phyloP scores from a whole-genome alignment of 306 rosid genomes.

The Vicia villosa region DNA sequence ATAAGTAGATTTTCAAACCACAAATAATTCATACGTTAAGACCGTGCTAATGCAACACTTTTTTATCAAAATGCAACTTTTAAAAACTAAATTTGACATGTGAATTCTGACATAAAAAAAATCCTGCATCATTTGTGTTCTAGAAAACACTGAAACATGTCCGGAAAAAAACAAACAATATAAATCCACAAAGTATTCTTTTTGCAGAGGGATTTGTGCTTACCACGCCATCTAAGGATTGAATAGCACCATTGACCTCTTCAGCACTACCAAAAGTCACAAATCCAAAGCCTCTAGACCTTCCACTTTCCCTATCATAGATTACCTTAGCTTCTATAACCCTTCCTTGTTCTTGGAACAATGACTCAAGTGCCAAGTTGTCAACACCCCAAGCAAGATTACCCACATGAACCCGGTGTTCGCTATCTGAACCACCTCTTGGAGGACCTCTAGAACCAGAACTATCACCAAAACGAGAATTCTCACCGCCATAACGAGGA shows the following conservation, averaged over 20 bases:
- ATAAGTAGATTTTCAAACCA: neutral
- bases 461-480: conserved; percentile 1
- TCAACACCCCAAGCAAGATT: conserved; percentile 99
- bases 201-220: conserved; percentile 36
- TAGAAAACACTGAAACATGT: conserved; percentile 1
- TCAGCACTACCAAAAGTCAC: conserved; percentile 69
- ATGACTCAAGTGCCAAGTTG: conserved; percentile 63
- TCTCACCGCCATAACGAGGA: neutral
- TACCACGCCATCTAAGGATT: conserved; percentile 81
- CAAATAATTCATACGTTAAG: too few relatives aligned
- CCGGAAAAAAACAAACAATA: neutral
- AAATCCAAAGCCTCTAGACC: conserved; percentile 95
- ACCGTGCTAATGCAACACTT: neutral
- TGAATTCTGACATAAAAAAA: conserved; percentile 10
- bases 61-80: neutral
- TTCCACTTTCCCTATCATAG: conserved; percentile 94
- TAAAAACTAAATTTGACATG: neutral
- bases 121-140: neutral
- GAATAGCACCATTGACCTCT: conserved; percentile 76
- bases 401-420: conserved; percentile 73
- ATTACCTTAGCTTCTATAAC: conserved; percentile 92
- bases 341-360: conserved; percentile 75
- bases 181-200: neutral
- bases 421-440: conserved; percentile 46
- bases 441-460: conserved; percentile 4